Base-by-base conservation (phyloP, 1,284 basidiomycete genomes). In the Pyrrhoderma noxium region DNA sequence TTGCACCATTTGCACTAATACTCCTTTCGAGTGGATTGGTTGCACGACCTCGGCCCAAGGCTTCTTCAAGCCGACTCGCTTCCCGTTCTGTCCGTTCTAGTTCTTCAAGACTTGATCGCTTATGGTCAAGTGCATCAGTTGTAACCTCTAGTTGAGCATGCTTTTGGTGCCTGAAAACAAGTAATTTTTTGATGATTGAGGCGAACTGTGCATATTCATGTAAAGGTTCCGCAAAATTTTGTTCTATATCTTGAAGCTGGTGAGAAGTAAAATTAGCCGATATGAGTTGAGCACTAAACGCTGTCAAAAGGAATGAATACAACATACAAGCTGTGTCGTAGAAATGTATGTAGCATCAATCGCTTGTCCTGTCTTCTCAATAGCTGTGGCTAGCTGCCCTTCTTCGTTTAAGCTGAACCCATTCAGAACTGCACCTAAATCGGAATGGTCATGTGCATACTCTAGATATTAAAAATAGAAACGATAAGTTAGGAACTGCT, bases 111-210 rank as follows among this genome's bases (percentile, higher is more conserved):
- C 85, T 79, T 62, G 91, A 89, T 52, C 85, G 84, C 69, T 95
- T 97, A 11, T 74, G 75, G 57, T 95, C 93, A 18, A 99, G 73
- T 25, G 79, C 77, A 62, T 98, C 95, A 64, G 94, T 89, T 0
- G 95, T 95, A 75, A 96, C 87, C 70, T 99, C 96, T 62, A 89
- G 94, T 66, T 99, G 96, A 8, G 95, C 89, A 60, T 99, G 94
- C 70, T 99, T 99, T 69, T 95, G 91, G 66, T 99, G 96, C 27
- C 96, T 85, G 70, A 96, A 99, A 1, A 83, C 83, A 46, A 99
- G 80, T 19, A 98, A 73, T 62, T 89, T 89, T 72, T 92, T 94
- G 70, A 99, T 96, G 60, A 98, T 93, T 9, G 79, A 74, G 7
- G 90, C 93, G 64, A 98, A 99, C 66, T 99, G 95, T 36, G 85